These are phyloP conservation scores for Avena insularis DNA, from an alignment of 176 grass and related monocot species.

Conservation along the genomic window DNA sequence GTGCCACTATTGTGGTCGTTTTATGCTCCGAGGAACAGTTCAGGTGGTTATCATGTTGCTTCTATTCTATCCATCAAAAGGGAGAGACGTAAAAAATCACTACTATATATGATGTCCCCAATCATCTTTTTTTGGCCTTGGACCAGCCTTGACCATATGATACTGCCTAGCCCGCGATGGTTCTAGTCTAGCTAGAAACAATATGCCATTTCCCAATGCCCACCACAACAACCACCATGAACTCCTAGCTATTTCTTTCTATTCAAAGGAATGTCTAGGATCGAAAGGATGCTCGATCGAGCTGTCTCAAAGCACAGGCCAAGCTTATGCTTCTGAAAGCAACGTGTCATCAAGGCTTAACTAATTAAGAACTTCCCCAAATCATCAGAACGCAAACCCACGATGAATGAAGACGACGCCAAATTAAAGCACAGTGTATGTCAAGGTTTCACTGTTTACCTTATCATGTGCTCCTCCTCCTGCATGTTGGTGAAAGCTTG, in stretches of 20 bases:
- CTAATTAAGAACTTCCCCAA: neutral
- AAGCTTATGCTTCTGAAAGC: constrained; percentile 28
- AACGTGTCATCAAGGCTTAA: neutral
- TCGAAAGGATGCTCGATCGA: neutral
- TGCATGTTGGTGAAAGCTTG: constrained; percentile 54
- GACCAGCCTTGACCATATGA: constrained; percentile 21
- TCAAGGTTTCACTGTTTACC: constrained; percentile 46
- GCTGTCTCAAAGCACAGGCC: neutral
- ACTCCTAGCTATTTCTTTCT: neutral
- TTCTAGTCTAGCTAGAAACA: constrained; percentile 19
- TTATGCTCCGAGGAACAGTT: constrained; percentile 33
- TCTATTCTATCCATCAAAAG: constrained; percentile 15
- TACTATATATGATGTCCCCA: constrained; percentile 5
- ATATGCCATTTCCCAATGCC: constrained; percentile 8
- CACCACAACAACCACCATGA: neutral
- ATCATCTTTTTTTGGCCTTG: constrained; percentile 1
- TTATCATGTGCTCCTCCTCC: constrained; percentile 49
- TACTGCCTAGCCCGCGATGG: neutral
- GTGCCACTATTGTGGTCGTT: constrained; percentile 21
- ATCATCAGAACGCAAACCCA: neutral
- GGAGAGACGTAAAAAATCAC: neutral
- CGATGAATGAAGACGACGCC: constrained; percentile 29
- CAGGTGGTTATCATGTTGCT: constrained; percentile 28
- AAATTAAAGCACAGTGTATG: neutral
- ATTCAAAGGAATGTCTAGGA: constrained; percentile 28